A percentile compares a stretch with the other conserved stretches of the same genome.
Evolutionary conservation across 1,139 yeast species (phyloP).

Genomic region (Meyerozyma carpophila): DNA sequence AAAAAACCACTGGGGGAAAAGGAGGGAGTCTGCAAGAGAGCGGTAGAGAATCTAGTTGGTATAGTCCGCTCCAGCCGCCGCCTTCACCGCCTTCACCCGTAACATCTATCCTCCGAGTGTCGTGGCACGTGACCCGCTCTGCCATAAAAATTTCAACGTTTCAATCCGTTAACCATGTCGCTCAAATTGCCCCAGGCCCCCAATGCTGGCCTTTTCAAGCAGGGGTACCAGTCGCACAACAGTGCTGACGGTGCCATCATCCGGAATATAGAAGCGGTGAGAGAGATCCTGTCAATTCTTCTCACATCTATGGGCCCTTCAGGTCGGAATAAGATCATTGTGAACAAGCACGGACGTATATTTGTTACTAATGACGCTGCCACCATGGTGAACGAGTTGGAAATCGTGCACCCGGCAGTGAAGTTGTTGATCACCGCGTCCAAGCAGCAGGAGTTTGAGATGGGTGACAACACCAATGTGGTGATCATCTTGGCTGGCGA

Average conservation of each 20-base stretch:
- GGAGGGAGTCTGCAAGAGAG: too few relatives aligned
- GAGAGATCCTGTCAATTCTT: constrained; percentile 88
- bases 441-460: constrained; percentile 90
- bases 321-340: constrained; percentile 94
- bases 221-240: constrained; percentile 86
- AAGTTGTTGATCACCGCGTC: constrained; percentile 94
- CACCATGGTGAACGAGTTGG: constrained; percentile 88
- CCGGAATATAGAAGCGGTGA: constrained; percentile 88
- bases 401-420: constrained; percentile 96
- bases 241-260: constrained; percentile 93
- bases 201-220: constrained; percentile 88
- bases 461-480: constrained; percentile 47
- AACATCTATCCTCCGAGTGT: background rate
- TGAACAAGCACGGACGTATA: constrained; percentile 73
- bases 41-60: background rate
- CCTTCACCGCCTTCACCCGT: background rate
- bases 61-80: background rate
- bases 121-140: background rate
- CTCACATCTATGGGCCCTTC: constrained; percentile 96
- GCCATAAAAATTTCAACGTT: background rate
- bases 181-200: constrained; percentile 91
- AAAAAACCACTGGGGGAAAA: too few relatives aligned
- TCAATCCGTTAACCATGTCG: constrained; percentile 49
- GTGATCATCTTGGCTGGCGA: constrained; percentile 79
- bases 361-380: constrained; percentile 96